Evolutionary conservation across 208 protist species (phyloP).

Genomic region (Eutreptiella sp.): DNA sequence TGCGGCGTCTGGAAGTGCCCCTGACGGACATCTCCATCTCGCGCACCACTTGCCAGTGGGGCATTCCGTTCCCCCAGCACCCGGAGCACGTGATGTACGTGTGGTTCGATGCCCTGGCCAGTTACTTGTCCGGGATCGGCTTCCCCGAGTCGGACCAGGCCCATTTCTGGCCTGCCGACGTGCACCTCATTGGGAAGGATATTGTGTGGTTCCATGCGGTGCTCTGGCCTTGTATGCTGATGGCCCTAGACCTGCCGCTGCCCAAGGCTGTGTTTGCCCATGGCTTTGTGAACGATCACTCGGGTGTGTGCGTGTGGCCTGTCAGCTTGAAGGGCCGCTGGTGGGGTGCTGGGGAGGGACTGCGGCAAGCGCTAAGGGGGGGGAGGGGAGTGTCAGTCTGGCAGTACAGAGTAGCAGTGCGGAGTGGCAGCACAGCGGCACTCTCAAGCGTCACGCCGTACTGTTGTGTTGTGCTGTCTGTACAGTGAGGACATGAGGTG

Average conservation of each 20-base stretch:
- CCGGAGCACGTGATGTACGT: conserved; percentile 99
- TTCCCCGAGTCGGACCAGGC: conserved; percentile 43
- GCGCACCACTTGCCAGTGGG: conserved; percentile 87
- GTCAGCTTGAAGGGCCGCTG: too few species aligned
- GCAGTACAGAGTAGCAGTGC: neutral
- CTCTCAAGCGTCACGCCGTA: too few species aligned
- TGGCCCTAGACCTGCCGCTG: conserved; percentile 82
- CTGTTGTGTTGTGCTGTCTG: too few species aligned
- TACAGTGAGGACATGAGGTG: too few species aligned
- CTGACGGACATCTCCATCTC: conserved; percentile 94
- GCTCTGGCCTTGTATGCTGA: conserved; percentile 98
- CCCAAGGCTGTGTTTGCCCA: conserved; percentile 84
- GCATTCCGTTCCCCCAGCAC: conserved; percentile 87
- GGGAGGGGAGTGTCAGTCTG: too few species aligned
- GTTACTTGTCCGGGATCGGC: conserved; percentile 88
- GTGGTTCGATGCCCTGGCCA: conserved; percentile 98
- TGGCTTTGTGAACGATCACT: conserved; percentile 88
- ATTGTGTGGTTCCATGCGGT: conserved; percentile 98
- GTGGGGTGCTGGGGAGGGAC: too few species aligned
- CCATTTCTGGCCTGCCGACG: conserved; percentile 65
- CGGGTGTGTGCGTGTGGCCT: conserved; percentile 23
- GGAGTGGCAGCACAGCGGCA: too few species aligned
- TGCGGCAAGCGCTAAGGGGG: too few species aligned
- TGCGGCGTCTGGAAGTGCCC: conserved; percentile 65
- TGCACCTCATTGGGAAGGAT: conserved; percentile 96